These are phyloP conservation scores for Astraeus odoratus DNA, from an alignment of 768 basidiomycete genomes.

Conservation along the genomic window DNA sequence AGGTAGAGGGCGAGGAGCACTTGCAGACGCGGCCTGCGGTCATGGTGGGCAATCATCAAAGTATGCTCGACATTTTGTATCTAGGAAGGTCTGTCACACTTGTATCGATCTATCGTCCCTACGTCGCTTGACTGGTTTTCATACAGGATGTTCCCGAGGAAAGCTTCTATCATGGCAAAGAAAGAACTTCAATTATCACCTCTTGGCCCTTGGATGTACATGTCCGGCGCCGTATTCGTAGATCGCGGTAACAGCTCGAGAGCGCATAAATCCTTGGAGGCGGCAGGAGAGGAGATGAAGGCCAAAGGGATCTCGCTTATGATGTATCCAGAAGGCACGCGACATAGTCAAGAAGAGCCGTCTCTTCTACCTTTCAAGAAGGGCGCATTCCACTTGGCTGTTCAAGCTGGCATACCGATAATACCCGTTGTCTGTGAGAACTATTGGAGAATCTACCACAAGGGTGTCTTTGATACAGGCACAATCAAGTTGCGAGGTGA, in stretches of 20 bases:
- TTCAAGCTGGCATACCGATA: slow-evolving; percentile 86
- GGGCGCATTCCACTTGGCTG: slow-evolving; percentile 94
- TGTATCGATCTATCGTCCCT: slow-evolving; percentile 4
- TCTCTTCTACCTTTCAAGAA: slow-evolving; percentile 90
- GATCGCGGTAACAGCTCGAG: slow-evolving; percentile 73
- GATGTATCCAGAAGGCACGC: slow-evolving; percentile 97
- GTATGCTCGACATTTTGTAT: slow-evolving; percentile 81
- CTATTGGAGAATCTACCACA: slow-evolving; percentile 82
- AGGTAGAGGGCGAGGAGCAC: slow-evolving; percentile 84
- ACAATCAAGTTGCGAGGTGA: slow-evolving; percentile 71
- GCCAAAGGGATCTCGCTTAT: slow-evolving; percentile 64
- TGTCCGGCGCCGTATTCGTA: slow-evolving; percentile 88
- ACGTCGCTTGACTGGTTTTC: slow-evolving; percentile 4
- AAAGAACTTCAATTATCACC: slow-evolving; percentile 81
- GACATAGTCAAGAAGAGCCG: slow-evolving; percentile 58
- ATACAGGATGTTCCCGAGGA: slow-evolving; percentile 70
- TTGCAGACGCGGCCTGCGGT: slow-evolving; percentile 66
- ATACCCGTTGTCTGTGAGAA: slow-evolving; percentile 91
- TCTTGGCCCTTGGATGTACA: slow-evolving; percentile 84
- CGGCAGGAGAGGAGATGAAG: slow-evolving; percentile 79
- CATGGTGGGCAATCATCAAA: slow-evolving; percentile 88
- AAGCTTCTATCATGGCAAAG: slow-evolving; percentile 89
- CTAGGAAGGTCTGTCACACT: slow-evolving; percentile 58
- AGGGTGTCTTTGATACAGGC: slow-evolving; percentile 69
- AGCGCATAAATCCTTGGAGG: slow-evolving; percentile 69